phyloP scores from a whole-genome alignment of 805 yeast species.

The Ascoidea asiatica region DNA sequence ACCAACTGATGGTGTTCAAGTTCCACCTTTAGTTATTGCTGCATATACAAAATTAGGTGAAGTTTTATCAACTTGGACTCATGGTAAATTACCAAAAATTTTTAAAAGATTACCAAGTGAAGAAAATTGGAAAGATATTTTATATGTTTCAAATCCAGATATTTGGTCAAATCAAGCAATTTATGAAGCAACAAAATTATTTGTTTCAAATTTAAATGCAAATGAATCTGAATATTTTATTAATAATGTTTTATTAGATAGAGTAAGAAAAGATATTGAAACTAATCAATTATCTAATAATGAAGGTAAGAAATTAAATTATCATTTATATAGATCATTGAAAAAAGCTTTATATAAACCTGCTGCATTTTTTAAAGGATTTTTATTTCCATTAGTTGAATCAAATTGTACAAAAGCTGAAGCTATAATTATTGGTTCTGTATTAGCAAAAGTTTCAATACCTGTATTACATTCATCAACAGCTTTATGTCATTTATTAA shows the following conservation, averaged over 20 bases:
- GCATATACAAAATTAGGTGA: slow-evolving; percentile 90
- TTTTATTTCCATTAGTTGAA: slow-evolving; percentile 81
- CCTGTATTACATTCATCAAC: slow-evolving; percentile 96
- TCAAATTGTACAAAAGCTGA: slow-evolving; percentile 84
- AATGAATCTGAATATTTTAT: slow-evolving; percentile 82
- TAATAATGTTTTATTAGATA: slow-evolving; percentile 49
- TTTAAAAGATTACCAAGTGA: slow-evolving; percentile 90
- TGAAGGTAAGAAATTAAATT: slow-evolving; percentile 71
- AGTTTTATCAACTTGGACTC: slow-evolving; percentile 76
- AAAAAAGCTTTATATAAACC: slow-evolving; percentile 94
- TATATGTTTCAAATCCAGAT: slow-evolving; percentile 86
- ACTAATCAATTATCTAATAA: too few species aligned
- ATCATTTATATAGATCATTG: slow-evolving; percentile 83
- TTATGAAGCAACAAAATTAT: slow-evolving; percentile 88
- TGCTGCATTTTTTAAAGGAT: slow-evolving; percentile 94
- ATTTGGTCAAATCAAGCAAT: slow-evolving; percentile 92
- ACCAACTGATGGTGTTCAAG: slow-evolving; percentile 59
- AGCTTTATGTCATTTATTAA: slow-evolving; percentile 74
- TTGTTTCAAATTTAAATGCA: slow-evolving; percentile 81
- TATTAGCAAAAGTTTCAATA: slow-evolving; percentile 75
- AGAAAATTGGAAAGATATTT: slow-evolving; percentile 89
- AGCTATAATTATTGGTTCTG: slow-evolving; percentile 90
- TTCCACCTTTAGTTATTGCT: slow-evolving; percentile 93
- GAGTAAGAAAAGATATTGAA: slow-evolving; percentile 60
- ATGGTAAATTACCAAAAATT: slow-evolving; percentile 92